phyloP scores from a whole-genome alignment of 106 monocot species.

The Ottelia alismoides region DNA sequence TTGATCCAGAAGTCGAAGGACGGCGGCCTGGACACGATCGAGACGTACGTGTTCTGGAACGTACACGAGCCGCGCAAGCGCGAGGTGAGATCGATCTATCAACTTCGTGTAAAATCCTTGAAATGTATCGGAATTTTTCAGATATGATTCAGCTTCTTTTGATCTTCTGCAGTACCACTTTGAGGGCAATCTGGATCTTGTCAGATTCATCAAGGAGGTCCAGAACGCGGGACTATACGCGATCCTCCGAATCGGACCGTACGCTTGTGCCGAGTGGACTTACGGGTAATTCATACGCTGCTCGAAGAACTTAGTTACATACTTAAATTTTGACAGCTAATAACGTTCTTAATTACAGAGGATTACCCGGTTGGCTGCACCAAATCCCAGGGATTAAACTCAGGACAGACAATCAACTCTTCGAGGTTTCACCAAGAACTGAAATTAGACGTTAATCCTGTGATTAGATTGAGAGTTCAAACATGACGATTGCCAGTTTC shows the following conservation, averaged over 20 bases:
- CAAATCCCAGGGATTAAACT: slow-evolving; percentile 12
- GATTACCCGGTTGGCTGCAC: slow-evolving; percentile 22
- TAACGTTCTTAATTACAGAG: slow-evolving; percentile 5
- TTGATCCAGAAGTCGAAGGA: slow-evolving; percentile 23
- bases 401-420: slow-evolving; percentile 16
- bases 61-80: slow-evolving; percentile 23
- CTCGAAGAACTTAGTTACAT: too few species aligned
- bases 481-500: too few species aligned
- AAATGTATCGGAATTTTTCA: too few species aligned
- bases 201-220: slow-evolving; percentile 60
- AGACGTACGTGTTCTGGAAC: slow-evolving; percentile 37
- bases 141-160: too few species aligned
- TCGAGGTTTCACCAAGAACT: too few species aligned
- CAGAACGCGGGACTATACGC: slow-evolving; percentile 38
- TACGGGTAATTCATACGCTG: too few species aligned
- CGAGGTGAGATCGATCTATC: too few species aligned
- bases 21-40: slow-evolving; percentile 29
- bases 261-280: slow-evolving; percentile 83
- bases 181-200: slow-evolving; percentile 55
- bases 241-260: slow-evolving; percentile 66
- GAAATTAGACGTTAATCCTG: too few species aligned
- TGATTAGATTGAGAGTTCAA: too few species aligned
- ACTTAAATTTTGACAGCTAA: too few species aligned
- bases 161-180: slow-evolving; percentile 52
- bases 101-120: too few species aligned